Conservation (phyloP, 345 rosid species). For the Passiflora organensis region DNA sequence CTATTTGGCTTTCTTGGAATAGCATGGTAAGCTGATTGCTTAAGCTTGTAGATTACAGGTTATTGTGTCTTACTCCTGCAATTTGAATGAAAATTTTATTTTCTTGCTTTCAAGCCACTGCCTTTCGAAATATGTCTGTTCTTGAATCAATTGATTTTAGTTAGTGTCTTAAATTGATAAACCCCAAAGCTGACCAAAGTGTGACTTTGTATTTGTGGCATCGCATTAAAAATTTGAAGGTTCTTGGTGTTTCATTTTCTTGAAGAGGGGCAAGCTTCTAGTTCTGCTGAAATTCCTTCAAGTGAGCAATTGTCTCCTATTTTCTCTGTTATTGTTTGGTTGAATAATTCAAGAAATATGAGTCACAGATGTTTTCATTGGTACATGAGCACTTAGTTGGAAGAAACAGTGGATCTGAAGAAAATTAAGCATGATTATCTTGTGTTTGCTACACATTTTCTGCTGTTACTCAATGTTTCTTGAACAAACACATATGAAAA, state of each 20-base stretch:
- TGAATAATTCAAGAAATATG: no score
- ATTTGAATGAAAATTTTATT: neutral
- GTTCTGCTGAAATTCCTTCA: slow-evolving; percentile 24
- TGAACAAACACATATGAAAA: no score
- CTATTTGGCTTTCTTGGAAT: slow-evolving; percentile 72
- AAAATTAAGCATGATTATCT: no score
- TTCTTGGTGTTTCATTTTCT: slow-evolving; percentile 64
- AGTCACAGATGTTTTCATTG: no score
- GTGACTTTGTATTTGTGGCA: slow-evolving; percentile 16
- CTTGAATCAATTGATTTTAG: neutral
- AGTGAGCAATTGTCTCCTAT: slow-evolving; percentile 31
- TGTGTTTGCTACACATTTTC: no score
- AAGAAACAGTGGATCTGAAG: no score
- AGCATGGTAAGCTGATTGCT: slow-evolving; percentile 58
- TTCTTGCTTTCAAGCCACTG: slow-evolving; percentile 1
- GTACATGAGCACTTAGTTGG: no score
- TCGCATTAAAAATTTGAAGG: slow-evolving; percentile 46
- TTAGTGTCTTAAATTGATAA: neutral
- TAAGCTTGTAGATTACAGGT: slow-evolving; percentile 5
- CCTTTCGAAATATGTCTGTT: neutral
- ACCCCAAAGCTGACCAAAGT: slow-evolving; percentile 12
- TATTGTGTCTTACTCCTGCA: neutral
- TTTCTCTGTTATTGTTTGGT: slow-evolving; percentile 2
- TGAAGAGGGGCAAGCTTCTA: slow-evolving; percentile 35
- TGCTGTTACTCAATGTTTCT: no score